Evolutionary conservation across 768 basidiomycete genomes (phyloP).

Genomic region (Calocera viscosa): DNA sequence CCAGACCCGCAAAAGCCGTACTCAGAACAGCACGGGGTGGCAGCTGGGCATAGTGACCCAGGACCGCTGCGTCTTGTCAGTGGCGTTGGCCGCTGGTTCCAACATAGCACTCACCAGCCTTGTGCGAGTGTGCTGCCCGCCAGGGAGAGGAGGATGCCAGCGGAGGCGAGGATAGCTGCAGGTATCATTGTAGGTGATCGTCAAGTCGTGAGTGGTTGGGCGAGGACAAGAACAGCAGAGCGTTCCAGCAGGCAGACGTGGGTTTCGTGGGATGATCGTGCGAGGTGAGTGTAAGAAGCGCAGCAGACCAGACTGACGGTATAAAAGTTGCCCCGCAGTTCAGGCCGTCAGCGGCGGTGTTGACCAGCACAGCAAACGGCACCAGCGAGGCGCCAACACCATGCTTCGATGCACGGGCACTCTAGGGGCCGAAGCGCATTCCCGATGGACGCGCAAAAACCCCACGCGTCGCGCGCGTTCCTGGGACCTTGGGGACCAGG

Average conservation of each 20-base stretch:
- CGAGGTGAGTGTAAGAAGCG: not conserved
- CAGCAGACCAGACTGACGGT: not conserved
- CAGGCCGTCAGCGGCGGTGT: not conserved
- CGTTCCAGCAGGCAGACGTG: no score
- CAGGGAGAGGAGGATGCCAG: not conserved
- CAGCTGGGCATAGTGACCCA: conserved; percentile 16
- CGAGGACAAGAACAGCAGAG: not conserved
- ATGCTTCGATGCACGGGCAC: no score
- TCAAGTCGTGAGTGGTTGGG: not conserved
- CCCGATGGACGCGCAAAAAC: no score
- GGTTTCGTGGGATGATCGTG: no score
- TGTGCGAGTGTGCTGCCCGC: not conserved
- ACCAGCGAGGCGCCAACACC: no score
- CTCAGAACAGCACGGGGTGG: conserved; percentile 32
- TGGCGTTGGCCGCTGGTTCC: not conserved
- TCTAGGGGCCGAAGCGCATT: no score
- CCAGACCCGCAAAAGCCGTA: conserved; percentile 42
- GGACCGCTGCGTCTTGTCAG: not conserved
- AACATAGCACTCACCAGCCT: not conserved
- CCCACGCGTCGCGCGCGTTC: no score
- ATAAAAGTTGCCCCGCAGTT: not conserved
- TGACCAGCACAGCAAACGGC: no score
- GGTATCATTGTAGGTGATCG: not conserved
- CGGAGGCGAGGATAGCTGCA: not conserved
- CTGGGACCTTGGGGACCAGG: no score